Evolutionary conservation across 2,329 filamentous ascomycete genomes (phyloP), one percentile per base, ranked within the genome.

Genomic region (Sporothrix variecibatus): DNA sequence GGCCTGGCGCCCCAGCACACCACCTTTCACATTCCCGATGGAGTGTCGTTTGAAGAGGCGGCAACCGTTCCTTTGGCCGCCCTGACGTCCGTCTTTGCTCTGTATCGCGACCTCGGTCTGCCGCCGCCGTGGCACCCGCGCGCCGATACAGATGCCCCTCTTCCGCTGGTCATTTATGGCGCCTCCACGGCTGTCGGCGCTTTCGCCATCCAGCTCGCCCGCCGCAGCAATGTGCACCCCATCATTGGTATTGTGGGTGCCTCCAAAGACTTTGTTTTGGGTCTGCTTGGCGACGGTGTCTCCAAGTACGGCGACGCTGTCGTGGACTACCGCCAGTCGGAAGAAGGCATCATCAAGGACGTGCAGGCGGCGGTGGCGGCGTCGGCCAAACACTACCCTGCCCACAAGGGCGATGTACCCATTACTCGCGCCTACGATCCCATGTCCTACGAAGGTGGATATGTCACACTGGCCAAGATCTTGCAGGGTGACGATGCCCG

Each of bases 181-280:
- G 85, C 81, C 1, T 81, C 85, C 1, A 82, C 83, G 0, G 84
- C 87, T 0, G 86, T 89, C 1, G 88, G 88, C 5, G 81, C 85
- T 1, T 89, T 85, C 76, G 85, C 85, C 0, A 81, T 89, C 67
- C 85, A 89, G 77, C 80, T 89, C 7, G 86, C 86, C 11, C 77
- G 76, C 2, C 79, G 80, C 1, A 83, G 83, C 56, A 86, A 87
- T 76, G 85, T 89, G 68, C 86, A 88, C 77, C 88, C 88, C 0
- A 82, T 89, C 67, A 87, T 90, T 73, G 83, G 82, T 40, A 81
- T 89, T n/a, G 87, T 87, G 0, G 88, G 88, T 8, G 79, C 81
- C 11, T 85, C 84, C 5, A 80, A 80, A 5, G 75, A 81, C 0
- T 85, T 85, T 67, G 86, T 88, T 2, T 80, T 86, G 76, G 79